Percentiles rank a stretch among this genome's conserved stretches.
Evolutionary conservation across 1,139 yeast species (phyloP).

Genomic region (Candida sanyaensis): DNA sequence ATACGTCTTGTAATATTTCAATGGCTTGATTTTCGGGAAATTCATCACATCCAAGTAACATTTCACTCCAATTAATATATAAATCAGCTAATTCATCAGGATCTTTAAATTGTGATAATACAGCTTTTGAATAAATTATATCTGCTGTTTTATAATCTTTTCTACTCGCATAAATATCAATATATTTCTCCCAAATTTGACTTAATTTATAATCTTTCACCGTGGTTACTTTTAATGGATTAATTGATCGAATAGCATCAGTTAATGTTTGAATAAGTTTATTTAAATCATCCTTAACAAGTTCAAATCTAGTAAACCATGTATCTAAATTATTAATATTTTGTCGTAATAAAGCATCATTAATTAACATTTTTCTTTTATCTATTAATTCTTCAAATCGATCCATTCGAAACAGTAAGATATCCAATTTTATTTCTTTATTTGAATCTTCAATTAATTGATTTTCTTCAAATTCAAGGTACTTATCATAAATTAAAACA

Average conservation of each 20-base stretch:
- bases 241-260: slow-evolving; percentile 65
- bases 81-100: slow-evolving; percentile 67
- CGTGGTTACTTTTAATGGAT: slow-evolving; percentile 54
- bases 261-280: slow-evolving; percentile 59
- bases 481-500: slow-evolving; percentile 62
- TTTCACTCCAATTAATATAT: slow-evolving; percentile 75
- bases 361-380: slow-evolving; percentile 56
- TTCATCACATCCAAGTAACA: slow-evolving; percentile 54
- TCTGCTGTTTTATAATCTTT: slow-evolving; percentile 64
- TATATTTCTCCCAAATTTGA: slow-evolving; percentile 70
- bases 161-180: slow-evolving; percentile 59
- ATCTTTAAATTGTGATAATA: slow-evolving; percentile 66
- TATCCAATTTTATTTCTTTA: slow-evolving; percentile 20
- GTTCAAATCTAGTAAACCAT: slow-evolving; percentile 66
- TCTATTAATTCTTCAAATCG: slow-evolving; percentile 58
- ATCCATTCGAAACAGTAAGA: slow-evolving; percentile 45
- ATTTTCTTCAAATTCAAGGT: slow-evolving; percentile 63
- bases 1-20: slow-evolving; percentile 51
- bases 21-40: slow-evolving; percentile 51
- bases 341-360: slow-evolving; percentile 66
- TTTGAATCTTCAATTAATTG: slow-evolving; percentile 25
- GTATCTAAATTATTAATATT: slow-evolving; percentile 60
- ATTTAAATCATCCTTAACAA: slow-evolving; percentile 30
- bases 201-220: slow-evolving; percentile 36
- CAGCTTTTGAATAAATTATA: slow-evolving; percentile 62